phyloP scores from a whole-genome alignment of 1,284 basidiomycete genomes.

The Sanghuangporus sanghuang region DNA sequence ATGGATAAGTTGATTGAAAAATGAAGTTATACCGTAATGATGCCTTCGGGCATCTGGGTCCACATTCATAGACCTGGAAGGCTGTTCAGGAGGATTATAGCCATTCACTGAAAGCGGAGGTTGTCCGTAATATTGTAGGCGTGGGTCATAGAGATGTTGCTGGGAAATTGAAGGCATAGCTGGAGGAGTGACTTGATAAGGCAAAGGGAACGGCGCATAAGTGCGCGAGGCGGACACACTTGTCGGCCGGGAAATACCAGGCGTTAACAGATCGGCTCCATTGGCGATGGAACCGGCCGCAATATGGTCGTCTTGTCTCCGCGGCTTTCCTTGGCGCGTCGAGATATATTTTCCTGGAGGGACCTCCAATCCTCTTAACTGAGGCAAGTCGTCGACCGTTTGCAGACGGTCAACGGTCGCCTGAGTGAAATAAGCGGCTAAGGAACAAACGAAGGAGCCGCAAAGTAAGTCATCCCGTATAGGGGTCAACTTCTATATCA shows the following conservation, averaged over 20 bases:
- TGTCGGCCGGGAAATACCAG: constrained; percentile 26
- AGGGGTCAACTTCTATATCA: constrained; percentile 1
- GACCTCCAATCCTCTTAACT: constrained; percentile 11
- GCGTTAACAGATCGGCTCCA: background rate
- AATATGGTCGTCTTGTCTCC: constrained; percentile 24
- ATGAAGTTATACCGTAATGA: constrained; percentile 6
- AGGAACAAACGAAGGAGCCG: background rate
- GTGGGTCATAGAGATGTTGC: background rate
- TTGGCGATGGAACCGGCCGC: constrained; percentile 23
- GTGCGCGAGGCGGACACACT: constrained; percentile 35
- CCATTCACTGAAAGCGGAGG: background rate
- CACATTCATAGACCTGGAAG: background rate
- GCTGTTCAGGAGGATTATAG: constrained; percentile 7
- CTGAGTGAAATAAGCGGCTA: constrained; percentile 39
- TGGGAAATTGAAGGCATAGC: background rate
- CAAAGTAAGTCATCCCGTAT: constrained; percentile 1
- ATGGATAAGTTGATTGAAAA: background rate
- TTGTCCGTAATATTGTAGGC: constrained; percentile 6
- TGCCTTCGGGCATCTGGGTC: background rate
- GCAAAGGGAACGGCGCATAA: constrained; percentile 49
- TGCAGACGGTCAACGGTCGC: constrained; percentile 21
- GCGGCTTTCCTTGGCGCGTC: constrained; percentile 19
- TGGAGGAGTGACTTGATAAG: constrained; percentile 14
- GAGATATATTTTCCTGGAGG: constrained; percentile 18
- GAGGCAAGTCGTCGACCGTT: constrained; percentile 16